Evolutionary conservation across 306 rosid species (phyloP), one percentile per base, ranked within the genome.

Genomic region (Astragalus membranaceus): DNA sequence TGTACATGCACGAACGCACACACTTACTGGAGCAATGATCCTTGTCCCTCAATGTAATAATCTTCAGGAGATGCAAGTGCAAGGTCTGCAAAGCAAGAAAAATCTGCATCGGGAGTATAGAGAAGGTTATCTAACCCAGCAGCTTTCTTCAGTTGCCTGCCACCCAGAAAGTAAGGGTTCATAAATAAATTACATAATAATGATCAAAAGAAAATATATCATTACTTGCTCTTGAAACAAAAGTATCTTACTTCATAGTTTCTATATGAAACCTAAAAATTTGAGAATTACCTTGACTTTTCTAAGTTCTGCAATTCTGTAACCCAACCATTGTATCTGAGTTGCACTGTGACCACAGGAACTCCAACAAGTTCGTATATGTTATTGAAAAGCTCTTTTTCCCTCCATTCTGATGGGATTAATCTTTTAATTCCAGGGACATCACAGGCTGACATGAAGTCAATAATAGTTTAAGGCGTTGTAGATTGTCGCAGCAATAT

Each of bases 261-360:
- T 60, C 75, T 26, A 33, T 55, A 64, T 61, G 72, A 9, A 67
- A 32, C 30, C 33, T 13, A 69, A 26, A 10, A 55, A 60, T 56
- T 39, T 35, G 79, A 81, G 39, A 83, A 80, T 69, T 75, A 94
- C 99, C 99, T 87, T 52, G 99, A 94, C 67, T 85, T 79, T 84
- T 94, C 96, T 67, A 94, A 86, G 86, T 94, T 89, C 78, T 88
- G 97, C 78, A 94, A 75, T 69, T 94, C 99, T 29, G 99, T 94
- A 43, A 94, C 99, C 99, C 99, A 94, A 47, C 99, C 99, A 20
- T 89, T 82, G 80, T 91, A 94, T 85, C 99, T 81, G 53, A 94
- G 99, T 82, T 94, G 99, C 70, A 94, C 97, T n/a, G 99, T 94
- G 75, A 91, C 96, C 56, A 94, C 99, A 58, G 99, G 99, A 78